Percentiles rank a stretch among this genome's conserved stretches.
Conservation (phyloP, 495 filamentous ascomycete genomes). For the Entonaema liquescens region DNA sequence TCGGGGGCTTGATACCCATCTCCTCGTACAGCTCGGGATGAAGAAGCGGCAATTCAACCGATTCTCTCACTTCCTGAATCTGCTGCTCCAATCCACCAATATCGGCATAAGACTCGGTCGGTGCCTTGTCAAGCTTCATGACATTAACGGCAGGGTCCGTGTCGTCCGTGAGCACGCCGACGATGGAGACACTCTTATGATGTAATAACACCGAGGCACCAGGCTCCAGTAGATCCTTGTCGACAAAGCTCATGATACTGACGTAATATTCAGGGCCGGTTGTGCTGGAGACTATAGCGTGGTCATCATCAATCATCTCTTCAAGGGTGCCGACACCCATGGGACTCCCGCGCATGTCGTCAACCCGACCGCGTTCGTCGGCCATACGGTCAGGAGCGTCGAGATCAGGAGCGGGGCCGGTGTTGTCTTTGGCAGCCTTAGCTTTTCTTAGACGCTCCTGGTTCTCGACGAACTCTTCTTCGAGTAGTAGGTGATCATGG, state of each 20-base stretch:
- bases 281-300: constrained; percentile 97
- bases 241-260: constrained; percentile 99
- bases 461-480: constrained; percentile 99
- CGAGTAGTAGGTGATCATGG: constrained; percentile 94
- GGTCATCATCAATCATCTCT: constrained; percentile 99
- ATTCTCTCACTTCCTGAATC: constrained; percentile 97
- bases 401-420: constrained; percentile 65
- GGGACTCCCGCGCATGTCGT: constrained; percentile 97
- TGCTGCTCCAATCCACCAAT: constrained; percentile 95
- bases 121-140: constrained; percentile 99
- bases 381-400: constrained; percentile 83
- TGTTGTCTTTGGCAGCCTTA: constrained; percentile 77
- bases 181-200: constrained; percentile 97
- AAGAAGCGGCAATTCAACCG: constrained; percentile 93
- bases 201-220: constrained; percentile 95
- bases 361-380: constrained; percentile 93
- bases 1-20: constrained; percentile 99
- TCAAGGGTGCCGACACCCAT: constrained; percentile 99
- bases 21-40: constrained; percentile 99
- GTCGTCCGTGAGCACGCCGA: constrained; percentile 96
- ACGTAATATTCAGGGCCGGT: constrained; percentile 99
- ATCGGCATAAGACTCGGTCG: constrained; percentile 97
- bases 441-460: constrained; percentile 93
- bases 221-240: constrained; percentile 97
- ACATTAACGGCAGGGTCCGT: constrained; percentile 95